Evolutionary conservation across 2,329 filamentous ascomycete genomes (phyloP).

Genomic region (Colletotrichum sp.): DNA sequence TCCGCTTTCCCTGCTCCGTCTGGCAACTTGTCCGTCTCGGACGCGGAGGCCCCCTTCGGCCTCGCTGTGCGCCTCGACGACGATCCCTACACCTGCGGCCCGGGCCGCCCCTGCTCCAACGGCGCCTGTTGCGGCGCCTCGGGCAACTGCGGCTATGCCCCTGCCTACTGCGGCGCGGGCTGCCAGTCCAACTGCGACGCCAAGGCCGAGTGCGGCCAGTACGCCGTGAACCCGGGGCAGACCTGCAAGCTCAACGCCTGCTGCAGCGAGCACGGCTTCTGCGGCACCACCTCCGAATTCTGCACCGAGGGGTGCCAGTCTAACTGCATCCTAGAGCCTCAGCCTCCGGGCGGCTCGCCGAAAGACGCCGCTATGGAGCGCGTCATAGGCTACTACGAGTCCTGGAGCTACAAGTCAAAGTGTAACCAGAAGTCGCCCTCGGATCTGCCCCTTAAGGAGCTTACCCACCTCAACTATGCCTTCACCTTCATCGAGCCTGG

Average conservation of each 20-base stretch:
- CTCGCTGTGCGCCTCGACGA: not conserved
- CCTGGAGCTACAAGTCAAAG: conserved; percentile 29
- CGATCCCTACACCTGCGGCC: not conserved
- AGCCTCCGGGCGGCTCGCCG: not conserved
- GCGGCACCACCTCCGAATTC: conserved; percentile 29
- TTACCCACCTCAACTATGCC: conserved; percentile 8
- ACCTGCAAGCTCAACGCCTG: conserved; percentile 43
- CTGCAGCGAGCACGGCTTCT: conserved; percentile 38
- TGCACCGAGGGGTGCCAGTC: not conserved
- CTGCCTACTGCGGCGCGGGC: conserved; percentile 28
- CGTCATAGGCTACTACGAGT: conserved; percentile 33
- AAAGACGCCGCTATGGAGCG: not conserved
- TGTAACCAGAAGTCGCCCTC: conserved; percentile 31
- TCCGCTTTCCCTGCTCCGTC: no score
- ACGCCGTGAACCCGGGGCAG: conserved; percentile 31
- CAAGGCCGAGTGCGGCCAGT: conserved; percentile 30
- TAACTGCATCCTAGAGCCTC: conserved; percentile 18
- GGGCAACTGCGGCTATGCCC: conserved; percentile 25
- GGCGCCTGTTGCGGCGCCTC: not conserved
- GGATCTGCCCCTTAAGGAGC: conserved; percentile 8
- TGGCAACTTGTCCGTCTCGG: no score
- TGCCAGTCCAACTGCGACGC: conserved; percentile 28
- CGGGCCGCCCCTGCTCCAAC: not conserved
- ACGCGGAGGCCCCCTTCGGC: no score
- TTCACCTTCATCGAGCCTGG: conserved; percentile 1